Conservation (phyloP, 805 yeast species). For the Blastobotrys attinorum region DNA sequence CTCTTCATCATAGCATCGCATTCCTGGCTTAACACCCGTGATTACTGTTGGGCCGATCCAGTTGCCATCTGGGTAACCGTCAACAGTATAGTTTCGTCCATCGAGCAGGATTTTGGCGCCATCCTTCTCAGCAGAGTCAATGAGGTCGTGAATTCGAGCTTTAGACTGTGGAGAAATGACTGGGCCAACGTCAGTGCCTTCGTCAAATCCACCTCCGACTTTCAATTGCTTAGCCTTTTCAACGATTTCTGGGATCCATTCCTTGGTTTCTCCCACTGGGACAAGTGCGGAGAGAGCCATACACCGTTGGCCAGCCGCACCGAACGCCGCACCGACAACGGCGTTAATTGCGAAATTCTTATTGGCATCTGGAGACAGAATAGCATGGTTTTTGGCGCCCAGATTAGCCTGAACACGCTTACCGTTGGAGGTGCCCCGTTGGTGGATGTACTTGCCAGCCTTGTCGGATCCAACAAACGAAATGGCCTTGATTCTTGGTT, state of each 20-base stretch:
- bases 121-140: conserved; percentile 47
- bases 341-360: conserved; percentile 55
- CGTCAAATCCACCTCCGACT: conserved; percentile 61
- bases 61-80: conserved; percentile 52
- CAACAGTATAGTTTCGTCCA: conserved; percentile 46
- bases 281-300: conserved; percentile 71
- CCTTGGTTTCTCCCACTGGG: conserved; percentile 58
- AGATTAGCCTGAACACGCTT: conserved; percentile 71
- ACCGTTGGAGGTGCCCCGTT: conserved; percentile 56
- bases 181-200: conserved; percentile 61
- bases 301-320: conserved; percentile 82
- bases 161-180: conserved; percentile 56
- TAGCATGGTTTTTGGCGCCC: conserved; percentile 74
- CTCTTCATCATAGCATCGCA: conserved; percentile 66
- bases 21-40: conserved; percentile 54
- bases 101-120: conserved; percentile 60
- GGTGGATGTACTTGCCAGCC: conserved; percentile 69
- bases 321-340: conserved; percentile 68
- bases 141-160: conserved; percentile 47
- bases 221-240: conserved; percentile 48
- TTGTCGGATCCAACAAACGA: conserved; percentile 75
- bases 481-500: conserved; percentile 66
- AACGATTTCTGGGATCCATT: conserved; percentile 56
- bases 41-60: conserved; percentile 67
- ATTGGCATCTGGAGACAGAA: conserved; percentile 67